Conservation (phyloP, 371 early-diverging fungal genomes). For the Cokeromyces recurvatus region DNA sequence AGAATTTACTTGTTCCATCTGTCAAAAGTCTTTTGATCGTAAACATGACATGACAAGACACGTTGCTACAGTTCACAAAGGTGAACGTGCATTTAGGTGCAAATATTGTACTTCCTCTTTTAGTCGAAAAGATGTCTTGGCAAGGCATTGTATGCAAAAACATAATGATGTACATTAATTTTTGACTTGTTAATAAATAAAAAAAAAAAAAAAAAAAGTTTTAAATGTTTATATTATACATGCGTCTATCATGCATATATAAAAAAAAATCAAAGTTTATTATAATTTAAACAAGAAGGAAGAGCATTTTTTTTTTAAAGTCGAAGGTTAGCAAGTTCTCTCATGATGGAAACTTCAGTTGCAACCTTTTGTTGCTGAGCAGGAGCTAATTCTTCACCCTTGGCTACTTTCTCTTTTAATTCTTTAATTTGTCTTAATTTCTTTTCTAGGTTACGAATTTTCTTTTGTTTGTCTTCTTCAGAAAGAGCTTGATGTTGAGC, state of each 20-base stretch:
- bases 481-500: slow-evolving; percentile 5
- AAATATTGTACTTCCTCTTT: slow-evolving; percentile 54
- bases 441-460: slow-evolving; percentile 79
- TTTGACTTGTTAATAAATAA: too few species aligned
- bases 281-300: too few species aligned
- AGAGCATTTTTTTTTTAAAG: not conserved
- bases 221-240: too few species aligned
- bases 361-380: slow-evolving; percentile 63
- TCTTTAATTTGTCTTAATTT: slow-evolving; percentile 88
- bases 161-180: too few species aligned
- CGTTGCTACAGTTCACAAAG: slow-evolving; percentile 57
- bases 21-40: slow-evolving; percentile 58
- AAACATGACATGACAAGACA: slow-evolving; percentile 77
- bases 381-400: slow-evolving; percentile 77
- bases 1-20: slow-evolving; percentile 54
- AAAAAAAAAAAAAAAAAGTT: too few species aligned
- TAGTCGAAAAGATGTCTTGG: slow-evolving; percentile 68
- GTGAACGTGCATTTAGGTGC: slow-evolving; percentile 58
- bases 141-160: slow-evolving; percentile 38
- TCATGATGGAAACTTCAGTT: slow-evolving; percentile 34
- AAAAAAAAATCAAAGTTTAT: too few species aligned
- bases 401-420: slow-evolving; percentile 69
- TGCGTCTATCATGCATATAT: too few species aligned
- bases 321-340: slow-evolving; percentile 32
- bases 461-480: slow-evolving; percentile 71